Base-by-base conservation (phyloP, 306 rosid genomes). In the Cicer bijugum region DNA sequence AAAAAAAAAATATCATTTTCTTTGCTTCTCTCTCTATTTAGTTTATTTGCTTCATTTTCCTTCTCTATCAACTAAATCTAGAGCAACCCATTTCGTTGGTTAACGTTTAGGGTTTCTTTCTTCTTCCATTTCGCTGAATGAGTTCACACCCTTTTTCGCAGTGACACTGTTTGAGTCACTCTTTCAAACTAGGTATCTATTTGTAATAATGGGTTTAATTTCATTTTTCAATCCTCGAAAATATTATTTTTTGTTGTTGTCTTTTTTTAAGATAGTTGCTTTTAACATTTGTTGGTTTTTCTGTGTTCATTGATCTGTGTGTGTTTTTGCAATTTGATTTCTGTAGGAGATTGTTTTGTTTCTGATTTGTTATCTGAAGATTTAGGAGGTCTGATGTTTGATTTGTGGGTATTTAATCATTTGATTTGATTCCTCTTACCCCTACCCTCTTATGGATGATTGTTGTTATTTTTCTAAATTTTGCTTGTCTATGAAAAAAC, bases 21-120 rank as follows among this genome's bases (percentile, higher is more conserved):
- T 44, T 57, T 8, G 16, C 62, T 60, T 63, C 64, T 53, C 58
- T 50, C 51, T 72, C 82, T 51, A 14, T 57, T 12, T 37, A 16
- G 39, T 68, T 76, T 53, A 79, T 69, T 35, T 78, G 82, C 43
- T 67, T 80, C 33, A 28, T 28, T 28, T 28, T 28, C 4, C 33
- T 28, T 28, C 33, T 28, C 33, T 28, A 69, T 81, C 75, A 58
- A 69, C 82, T 86, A 82, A 88, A 85, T 92, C 97, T 71, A 56
- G 81, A 75, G 67, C 52, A 35, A 65, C 87, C 85, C 85, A 76
- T 79, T 78, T 80, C 63, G 6, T 62, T 69, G 51, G 73, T 80
- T 75, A 43, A 79, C 82, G 79, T 84, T 55, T 69, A 62, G 53
- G 60, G 63, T 37, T 63, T 64, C 71, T 19, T 42, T 43, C 71